A percentile compares a stretch with the other conserved stretches of the same genome.
phyloP scores from a whole-genome alignment of 768 basidiomycete genomes.

The Piloderma croceum region DNA sequence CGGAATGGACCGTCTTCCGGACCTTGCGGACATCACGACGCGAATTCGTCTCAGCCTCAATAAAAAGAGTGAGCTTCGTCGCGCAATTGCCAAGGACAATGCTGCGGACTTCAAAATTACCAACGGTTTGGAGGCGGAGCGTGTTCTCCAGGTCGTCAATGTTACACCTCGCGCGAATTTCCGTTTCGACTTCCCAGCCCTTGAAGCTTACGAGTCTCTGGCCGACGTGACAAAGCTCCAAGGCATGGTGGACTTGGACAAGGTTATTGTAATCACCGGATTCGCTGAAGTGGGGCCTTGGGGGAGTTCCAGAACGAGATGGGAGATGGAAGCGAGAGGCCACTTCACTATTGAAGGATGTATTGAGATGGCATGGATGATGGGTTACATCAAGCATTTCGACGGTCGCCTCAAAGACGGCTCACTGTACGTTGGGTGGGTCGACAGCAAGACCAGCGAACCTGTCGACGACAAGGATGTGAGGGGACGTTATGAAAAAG shows the following conservation, averaged over 20 bases:
- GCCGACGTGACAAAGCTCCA: conserved; percentile 72
- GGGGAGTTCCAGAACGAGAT: conserved; percentile 96
- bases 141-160: conserved; percentile 85
- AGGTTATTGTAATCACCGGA: conserved; percentile 93
- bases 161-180: conserved; percentile 98
- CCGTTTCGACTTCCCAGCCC: conserved; percentile 86
- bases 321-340: conserved; percentile 99
- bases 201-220: conserved; percentile 69
- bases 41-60: conserved; percentile 79
- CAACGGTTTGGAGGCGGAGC: conserved; percentile 88
- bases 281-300: conserved; percentile 98
- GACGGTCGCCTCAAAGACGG: conserved; percentile 94
- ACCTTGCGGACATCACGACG: conserved; percentile 85
- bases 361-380: conserved; percentile 99
- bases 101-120: conserved; percentile 91
- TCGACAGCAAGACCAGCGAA: conserved; percentile 87
- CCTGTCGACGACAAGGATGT: conserved; percentile 99
- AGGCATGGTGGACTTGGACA: conserved; percentile 90
- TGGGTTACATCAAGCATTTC: conserved; percentile 98
- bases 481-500: conserved; percentile 88
- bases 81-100: conserved; percentile 90
- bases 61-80: conserved; percentile 87
- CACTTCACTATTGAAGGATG: conserved; percentile 96
- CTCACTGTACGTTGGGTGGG: conserved; percentile 94
- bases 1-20: conserved; percentile 95